A percentile compares a stretch with the other conserved stretches of the same genome.
Conservation (phyloP, 306 rosid species). For the Gastrolobium bilobum region DNA sequence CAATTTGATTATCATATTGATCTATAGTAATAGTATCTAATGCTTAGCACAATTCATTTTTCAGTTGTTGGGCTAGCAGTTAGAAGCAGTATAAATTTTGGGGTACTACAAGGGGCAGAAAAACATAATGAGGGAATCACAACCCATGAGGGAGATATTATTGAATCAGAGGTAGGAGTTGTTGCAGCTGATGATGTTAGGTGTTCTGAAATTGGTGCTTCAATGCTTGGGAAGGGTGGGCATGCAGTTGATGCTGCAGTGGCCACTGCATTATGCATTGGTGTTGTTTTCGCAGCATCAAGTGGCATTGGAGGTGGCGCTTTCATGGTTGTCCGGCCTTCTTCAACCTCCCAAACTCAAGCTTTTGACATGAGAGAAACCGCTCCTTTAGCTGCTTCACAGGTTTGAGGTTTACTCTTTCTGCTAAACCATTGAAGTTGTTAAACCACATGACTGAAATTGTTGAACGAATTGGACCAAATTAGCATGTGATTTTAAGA, state of each 20-base stretch:
- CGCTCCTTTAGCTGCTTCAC: conserved; percentile 90
- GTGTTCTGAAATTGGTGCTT: conserved; percentile 84
- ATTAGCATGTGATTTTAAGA: background rate
- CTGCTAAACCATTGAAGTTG: conserved; percentile 35
- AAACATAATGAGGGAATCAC: conserved; percentile 25
- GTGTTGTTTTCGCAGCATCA: conserved; percentile 76
- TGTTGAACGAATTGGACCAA: conserved; percentile 27
- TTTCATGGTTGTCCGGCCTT: conserved; percentile 79
- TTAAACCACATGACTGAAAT: conserved; percentile 21
- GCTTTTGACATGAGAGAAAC: conserved; percentile 94
- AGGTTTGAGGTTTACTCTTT: conserved; percentile 65
- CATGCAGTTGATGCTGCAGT: conserved; percentile 99
- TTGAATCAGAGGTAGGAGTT: conserved; percentile 83
- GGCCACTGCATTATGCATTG: conserved; percentile 84
- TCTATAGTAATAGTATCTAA: background rate
- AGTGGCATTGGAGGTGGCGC: conserved; percentile 97
- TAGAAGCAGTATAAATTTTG: conserved; percentile 50
- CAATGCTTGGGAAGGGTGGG: conserved; percentile 78
- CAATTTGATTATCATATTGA: conserved; percentile 8
- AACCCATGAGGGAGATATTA: conserved; percentile 44
- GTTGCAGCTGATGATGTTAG: conserved; percentile 91
- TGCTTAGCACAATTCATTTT: conserved; percentile 32
- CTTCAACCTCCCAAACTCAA: conserved; percentile 62
- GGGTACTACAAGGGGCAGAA: conserved; percentile 43
- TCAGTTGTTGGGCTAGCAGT: conserved; percentile 58